phyloP scores from a whole-genome alignment of 345 rosid genomes.

The Melaleuca alternifolia region DNA sequence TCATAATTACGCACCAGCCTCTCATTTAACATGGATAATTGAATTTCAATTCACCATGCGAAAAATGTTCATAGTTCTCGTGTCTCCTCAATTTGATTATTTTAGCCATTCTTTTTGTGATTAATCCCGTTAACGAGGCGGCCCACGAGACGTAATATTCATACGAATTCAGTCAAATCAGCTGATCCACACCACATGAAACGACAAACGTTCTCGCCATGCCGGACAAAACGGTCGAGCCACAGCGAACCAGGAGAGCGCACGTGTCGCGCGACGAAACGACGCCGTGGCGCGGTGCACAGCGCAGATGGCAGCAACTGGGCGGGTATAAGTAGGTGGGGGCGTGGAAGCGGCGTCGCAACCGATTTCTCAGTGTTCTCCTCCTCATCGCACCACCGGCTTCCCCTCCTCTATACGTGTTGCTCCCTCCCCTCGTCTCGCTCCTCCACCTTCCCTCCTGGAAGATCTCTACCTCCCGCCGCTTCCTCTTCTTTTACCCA shows the following conservation, averaged over 20 bases:
- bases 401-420: neutral
- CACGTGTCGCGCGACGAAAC: neutral
- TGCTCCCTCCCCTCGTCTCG: neutral
- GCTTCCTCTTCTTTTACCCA: neutral
- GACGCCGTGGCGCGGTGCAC: neutral
- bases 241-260: neutral
- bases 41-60: too few relatives aligned
- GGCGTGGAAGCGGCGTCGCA: neutral
- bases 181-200: neutral
- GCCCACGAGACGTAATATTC: neutral
- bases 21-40: too few relatives aligned
- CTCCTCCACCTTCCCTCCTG: neutral
- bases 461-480: neutral
- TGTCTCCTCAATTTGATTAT: neutral
- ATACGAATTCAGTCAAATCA: neutral
- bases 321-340: neutral
- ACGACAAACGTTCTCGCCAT: neutral
- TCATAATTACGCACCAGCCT: neutral
- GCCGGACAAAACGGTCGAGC: neutral
- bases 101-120: too few relatives aligned
- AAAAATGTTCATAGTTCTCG: neutral
- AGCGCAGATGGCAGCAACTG: neutral
- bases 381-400: neutral
- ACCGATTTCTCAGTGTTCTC: neutral
- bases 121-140: too few relatives aligned